Conservation (phyloP, 495 filamentous ascomycete species). For the Filosporella fistucella region DNA sequence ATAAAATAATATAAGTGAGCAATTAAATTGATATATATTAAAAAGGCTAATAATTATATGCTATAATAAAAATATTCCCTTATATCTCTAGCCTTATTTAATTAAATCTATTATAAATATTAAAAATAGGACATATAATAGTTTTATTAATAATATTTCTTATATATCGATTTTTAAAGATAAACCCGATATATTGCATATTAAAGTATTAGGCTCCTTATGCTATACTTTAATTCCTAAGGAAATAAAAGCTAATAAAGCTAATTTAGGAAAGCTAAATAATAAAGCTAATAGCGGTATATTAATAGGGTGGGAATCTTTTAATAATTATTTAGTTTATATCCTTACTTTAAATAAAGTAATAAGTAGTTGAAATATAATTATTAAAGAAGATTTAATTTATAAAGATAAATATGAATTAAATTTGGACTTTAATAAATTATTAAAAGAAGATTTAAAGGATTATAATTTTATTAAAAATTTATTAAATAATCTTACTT, state of each 20-base stretch:
- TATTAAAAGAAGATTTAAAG: not conserved
- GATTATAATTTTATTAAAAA: not conserved
- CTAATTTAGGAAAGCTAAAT: slow-evolving; percentile 2
- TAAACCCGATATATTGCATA: slow-evolving; percentile 6
- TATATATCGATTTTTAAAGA: not conserved
- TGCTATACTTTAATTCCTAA: slow-evolving; percentile 2
- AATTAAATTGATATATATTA: slow-evolving; percentile 8
- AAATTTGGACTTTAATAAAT: slow-evolving; percentile 5
- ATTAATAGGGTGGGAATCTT: slow-evolving; percentile 5
- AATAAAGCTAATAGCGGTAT: slow-evolving; percentile 10
- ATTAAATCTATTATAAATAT: slow-evolving; percentile 7
- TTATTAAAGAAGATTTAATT: slow-evolving; percentile 10
- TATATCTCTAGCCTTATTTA: slow-evolving; percentile 10
- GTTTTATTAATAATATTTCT: slow-evolving; percentile 7
- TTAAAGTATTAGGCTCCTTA: slow-evolving; percentile 9
- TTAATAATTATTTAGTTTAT: slow-evolving; percentile 12
- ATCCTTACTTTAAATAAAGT: slow-evolving; percentile 9
- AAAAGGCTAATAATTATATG: slow-evolving; percentile 2
- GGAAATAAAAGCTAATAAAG: not conserved
- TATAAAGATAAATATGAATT: slow-evolving; percentile 9
- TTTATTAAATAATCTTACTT: not conserved
- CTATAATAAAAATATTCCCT: slow-evolving; percentile 7
- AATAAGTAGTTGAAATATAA: slow-evolving; percentile 5
- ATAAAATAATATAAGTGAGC: slow-evolving; percentile 5
- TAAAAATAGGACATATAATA: slow-evolving; percentile 14